A percentile compares a stretch with the other conserved stretches of the same genome.
phyloP scores from a whole-genome alignment of 2,329 filamentous ascomycete species.

The Corynespora cassiicola region DNA sequence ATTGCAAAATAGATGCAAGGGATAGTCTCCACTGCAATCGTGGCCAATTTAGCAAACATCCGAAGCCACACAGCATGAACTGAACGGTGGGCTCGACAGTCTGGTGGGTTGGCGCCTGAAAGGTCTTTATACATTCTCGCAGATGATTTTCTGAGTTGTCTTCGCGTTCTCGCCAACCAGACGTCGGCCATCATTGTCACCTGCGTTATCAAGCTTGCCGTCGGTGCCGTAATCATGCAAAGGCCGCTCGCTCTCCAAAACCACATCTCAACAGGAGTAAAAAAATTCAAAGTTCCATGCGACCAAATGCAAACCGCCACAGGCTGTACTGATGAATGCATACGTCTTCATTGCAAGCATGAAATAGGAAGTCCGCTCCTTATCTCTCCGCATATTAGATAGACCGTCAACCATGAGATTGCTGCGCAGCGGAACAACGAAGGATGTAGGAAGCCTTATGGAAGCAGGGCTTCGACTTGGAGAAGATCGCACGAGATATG shows the following conservation, averaged over 20 bases:
- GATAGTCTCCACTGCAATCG: too few species aligned
- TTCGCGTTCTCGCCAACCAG: too few species aligned
- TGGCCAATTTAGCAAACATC: too few species aligned
- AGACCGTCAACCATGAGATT: constrained; percentile 17
- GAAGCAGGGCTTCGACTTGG: background rate
- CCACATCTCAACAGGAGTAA: constrained; percentile 21
- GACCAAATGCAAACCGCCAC: constrained; percentile 31
- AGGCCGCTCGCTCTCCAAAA: constrained; percentile 25
- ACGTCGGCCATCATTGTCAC: background rate
- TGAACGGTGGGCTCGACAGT: too few species aligned
- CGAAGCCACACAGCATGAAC: too few species aligned
- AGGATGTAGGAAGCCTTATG: constrained; percentile 1
- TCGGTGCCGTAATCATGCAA: background rate
- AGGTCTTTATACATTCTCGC: too few species aligned
- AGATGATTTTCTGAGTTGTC: too few species aligned
- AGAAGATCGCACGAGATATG: background rate
- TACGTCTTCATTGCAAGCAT: background rate
- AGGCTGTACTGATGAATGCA: constrained; percentile 5
- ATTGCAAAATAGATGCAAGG: background rate
- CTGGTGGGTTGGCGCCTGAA: too few species aligned
- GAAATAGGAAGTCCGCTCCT: background rate
- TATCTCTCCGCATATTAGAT: background rate
- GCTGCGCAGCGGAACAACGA: constrained; percentile 11
- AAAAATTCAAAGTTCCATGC: constrained; percentile 33
- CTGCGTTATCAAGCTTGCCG: too few species aligned